Conservation (phyloP, 179 eudicot species). For the Silene noctiflora region DNA sequence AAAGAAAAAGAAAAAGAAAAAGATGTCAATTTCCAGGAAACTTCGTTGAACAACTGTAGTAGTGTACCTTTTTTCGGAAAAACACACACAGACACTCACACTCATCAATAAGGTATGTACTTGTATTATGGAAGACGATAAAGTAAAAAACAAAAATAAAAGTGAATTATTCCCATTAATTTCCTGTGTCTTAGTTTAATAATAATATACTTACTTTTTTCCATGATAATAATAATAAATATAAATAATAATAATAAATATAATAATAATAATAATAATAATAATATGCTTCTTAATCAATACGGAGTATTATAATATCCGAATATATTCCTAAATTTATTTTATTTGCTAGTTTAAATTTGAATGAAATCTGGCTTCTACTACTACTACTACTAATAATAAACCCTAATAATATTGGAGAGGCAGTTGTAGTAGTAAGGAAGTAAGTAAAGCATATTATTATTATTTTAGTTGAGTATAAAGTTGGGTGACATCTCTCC, state of each 20-base stretch:
- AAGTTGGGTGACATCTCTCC: constrained; percentile 30
- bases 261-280: neutral
- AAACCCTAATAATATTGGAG: neutral
- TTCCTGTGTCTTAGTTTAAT: no score
- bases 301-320: neutral
- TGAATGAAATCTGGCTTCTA: neutral
- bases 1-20: neutral
- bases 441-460: neutral
- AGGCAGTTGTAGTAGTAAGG: neutral
- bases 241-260: no score
- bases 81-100: neutral
- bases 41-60: constrained; percentile 4
- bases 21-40: neutral
- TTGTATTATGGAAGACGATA: neutral
- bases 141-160: neutral
- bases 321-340: neutral
- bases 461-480: neutral
- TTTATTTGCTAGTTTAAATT: neutral
- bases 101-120: neutral
- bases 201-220: no score
- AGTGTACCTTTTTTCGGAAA: neutral
- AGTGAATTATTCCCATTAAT: neutral
- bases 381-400: neutral
- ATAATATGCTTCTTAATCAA: neutral
- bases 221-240: no score